phyloP scores from a whole-genome alignment of 371 early-diverging fungal genomes.

The Lichtheimia ramosa region DNA sequence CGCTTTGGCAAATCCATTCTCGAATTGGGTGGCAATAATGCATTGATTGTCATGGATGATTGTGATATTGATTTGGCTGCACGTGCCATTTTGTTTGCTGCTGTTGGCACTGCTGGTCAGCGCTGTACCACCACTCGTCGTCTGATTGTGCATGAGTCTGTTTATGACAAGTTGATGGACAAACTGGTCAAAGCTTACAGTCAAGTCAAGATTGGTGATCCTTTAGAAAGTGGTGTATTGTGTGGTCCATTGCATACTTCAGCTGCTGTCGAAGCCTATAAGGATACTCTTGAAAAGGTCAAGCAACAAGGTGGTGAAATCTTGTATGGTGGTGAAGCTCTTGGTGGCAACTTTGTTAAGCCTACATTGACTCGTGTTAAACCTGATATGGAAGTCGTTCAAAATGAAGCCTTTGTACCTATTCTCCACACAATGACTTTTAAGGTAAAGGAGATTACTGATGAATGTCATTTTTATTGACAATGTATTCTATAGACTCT shows the following conservation, averaged over 20 bases:
- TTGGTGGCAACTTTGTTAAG: constrained; percentile 91
- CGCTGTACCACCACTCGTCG: constrained; percentile 96
- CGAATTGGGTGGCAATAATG: constrained; percentile 97
- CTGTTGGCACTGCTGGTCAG: constrained; percentile 97
- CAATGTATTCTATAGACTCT: constrained; percentile 44
- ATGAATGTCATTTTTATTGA: not conserved
- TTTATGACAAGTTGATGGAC: constrained; percentile 85
- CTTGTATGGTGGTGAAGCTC: constrained; percentile 80
- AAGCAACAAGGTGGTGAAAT: constrained; percentile 88
- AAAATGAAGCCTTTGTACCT: constrained; percentile 95
- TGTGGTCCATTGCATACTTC: constrained; percentile 95
- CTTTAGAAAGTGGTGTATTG: constrained; percentile 77
- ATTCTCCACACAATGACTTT: constrained; percentile 88
- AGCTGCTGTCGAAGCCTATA: constrained; percentile 77
- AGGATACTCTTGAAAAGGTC: constrained; percentile 74
- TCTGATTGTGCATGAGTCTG: constrained; percentile 88
- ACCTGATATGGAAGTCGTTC: constrained; percentile 78
- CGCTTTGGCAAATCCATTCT: constrained; percentile 88
- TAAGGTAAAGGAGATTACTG: constrained; percentile 40
- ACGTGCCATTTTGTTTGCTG: constrained; percentile 90
- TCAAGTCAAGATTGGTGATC: constrained; percentile 92
- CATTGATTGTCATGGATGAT: constrained; percentile 90
- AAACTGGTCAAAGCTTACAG: constrained; percentile 81
- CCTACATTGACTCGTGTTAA: constrained; percentile 90
- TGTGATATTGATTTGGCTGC: constrained; percentile 94